Evolutionary conservation across 2,329 filamentous ascomycete species (phyloP).

Genomic region (Alternaria brassicae): DNA sequence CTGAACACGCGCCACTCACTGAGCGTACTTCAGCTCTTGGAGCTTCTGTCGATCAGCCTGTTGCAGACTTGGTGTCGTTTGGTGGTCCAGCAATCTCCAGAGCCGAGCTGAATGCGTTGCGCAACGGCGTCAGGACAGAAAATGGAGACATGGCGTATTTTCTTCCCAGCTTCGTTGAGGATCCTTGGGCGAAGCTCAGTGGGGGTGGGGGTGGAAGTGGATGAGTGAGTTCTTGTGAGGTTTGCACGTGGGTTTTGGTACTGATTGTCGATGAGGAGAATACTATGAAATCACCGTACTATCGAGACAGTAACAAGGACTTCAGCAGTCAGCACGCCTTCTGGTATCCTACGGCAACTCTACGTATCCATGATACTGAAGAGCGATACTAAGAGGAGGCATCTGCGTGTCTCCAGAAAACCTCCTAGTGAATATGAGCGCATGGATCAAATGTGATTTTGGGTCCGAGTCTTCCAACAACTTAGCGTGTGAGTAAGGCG

Average conservation of each 20-base stretch:
- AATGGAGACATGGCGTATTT: constrained; percentile 73
- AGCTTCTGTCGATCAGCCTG: constrained; percentile 6
- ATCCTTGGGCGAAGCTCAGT: constrained; percentile 67
- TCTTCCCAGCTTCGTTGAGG: constrained; percentile 71
- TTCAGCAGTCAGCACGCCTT: no score
- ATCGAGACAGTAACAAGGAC: no score
- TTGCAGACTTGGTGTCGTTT: constrained; percentile 35
- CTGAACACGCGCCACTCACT: constrained; percentile 24
- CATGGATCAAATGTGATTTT: background rate
- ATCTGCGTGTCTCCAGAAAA: background rate
- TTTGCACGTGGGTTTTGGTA: background rate
- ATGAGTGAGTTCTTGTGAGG: background rate
- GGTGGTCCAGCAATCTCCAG: constrained; percentile 38
- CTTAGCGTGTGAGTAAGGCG: constrained; percentile 10
- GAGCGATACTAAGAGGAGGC: background rate
- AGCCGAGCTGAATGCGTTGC: constrained; percentile 47
- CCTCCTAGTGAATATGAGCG: background rate
- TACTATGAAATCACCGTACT: no score
- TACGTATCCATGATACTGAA: no score
- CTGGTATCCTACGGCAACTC: no score
- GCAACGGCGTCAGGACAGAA: constrained; percentile 53
- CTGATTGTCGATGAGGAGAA: background rate
- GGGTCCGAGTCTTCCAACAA: background rate
- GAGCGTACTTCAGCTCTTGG: background rate
- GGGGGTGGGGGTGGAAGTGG: background rate